These are phyloP conservation scores for Populus simonii DNA, from an alignment of 345 rosid genomes.

Conservation along the genomic window DNA sequence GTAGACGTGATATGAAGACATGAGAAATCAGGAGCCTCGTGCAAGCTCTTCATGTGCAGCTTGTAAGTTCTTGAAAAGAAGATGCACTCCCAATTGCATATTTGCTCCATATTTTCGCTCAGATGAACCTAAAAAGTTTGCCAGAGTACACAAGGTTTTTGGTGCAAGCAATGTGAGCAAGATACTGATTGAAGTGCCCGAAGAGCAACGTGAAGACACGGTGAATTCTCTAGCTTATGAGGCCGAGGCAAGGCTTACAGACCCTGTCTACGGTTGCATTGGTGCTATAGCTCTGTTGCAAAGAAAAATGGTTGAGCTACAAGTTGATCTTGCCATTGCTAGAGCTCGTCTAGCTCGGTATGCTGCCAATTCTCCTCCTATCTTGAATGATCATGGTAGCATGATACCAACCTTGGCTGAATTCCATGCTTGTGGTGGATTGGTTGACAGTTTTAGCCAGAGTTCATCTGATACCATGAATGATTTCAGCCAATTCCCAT, in stretches of 20 bases:
- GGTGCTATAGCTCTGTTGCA: constrained; percentile 82
- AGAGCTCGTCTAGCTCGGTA: constrained; percentile 60
- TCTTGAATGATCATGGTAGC: constrained; percentile 14
- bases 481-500: constrained; percentile 46
- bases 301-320: constrained; percentile 69
- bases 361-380: constrained; percentile 19
- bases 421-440: constrained; percentile 41
- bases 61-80: constrained; percentile 78
- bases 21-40: constrained; percentile 57
- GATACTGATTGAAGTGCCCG: constrained; percentile 75
- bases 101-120: constrained; percentile 84
- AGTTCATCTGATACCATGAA: constrained; percentile 25
- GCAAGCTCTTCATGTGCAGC: constrained; percentile 89
- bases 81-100: constrained; percentile 74
- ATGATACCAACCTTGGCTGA: constrained; percentile 29
- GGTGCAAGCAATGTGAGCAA: constrained; percentile 97
- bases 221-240: constrained; percentile 83
- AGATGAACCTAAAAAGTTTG: constrained; percentile 66
- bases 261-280: constrained; percentile 91
- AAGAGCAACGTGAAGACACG: constrained; percentile 85
- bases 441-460: constrained; percentile 43
- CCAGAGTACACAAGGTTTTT: constrained; percentile 85
- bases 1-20: constrained; percentile 5
- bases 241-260: constrained; percentile 84
- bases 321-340: constrained; percentile 73